Evolutionary conservation across 2,329 filamentous ascomycete species (phyloP), one percentile per base, ranked within the genome.

Genomic region (Aspergillus versicolor): DNA sequence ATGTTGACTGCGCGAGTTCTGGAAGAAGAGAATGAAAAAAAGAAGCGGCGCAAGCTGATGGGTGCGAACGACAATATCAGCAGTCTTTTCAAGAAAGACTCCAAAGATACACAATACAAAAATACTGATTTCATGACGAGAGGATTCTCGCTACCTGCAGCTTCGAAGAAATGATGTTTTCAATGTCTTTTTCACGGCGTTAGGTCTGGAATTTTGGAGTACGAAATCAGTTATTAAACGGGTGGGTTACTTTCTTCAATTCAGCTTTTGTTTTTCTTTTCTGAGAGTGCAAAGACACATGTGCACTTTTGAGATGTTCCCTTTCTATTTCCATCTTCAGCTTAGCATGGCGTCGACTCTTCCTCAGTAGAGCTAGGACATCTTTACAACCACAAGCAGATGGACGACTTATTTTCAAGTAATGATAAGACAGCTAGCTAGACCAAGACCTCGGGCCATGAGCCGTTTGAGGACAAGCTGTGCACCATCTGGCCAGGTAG

Each of bases 1-100:
- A 89, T 87, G 3, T 76, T 99, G 43, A 96, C 93, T 0, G 90
- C 89, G 0, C 92, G 88, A 65, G 92, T 99, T 0, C 73, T 97
- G 24, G 88, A 89, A 22, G 93, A 97, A 67, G 91, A 97, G 71
- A 89, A 93, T 50, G 86, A 89, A 67, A 82, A 84, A 55, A 92
- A 91, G 63, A 96, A 93, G 76, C 80, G 88, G 63, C 81, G 90
- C 59, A 96, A 90, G 69, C 67, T 91, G 69, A 67, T 91, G 64
- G 86, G 82, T 3, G 77, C 81, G 56, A 85, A 80, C 65, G 81
- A 83, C 22, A 84, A 82, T 57, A 62, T 85, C 34, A 80, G 81
- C 61, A 82, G 79, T 60, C 71, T 85, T 13, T 85, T 84, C 63
- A 78, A 78, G 1, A 79, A 76, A 54, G 73, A 68, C 4, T 71